Evolutionary conservation across 148 eudicot species (phyloP), one percentile per base, ranked within the genome.

Genomic region (Vaccinium darrowii): DNA sequence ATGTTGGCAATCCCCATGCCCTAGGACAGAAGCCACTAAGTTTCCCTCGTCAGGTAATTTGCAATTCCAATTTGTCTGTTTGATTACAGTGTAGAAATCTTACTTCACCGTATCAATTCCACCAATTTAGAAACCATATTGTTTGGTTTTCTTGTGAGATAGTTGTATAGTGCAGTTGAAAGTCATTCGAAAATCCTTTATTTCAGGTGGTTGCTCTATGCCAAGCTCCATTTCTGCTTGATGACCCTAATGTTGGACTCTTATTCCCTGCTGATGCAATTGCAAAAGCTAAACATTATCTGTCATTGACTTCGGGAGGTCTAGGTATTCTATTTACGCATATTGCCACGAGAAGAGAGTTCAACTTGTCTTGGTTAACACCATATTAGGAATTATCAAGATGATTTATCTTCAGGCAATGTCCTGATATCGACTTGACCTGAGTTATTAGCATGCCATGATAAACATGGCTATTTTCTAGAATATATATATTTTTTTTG

Each of bases 1-100:
- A 97, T 88, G 99, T 95, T 83, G 99, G 99, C 81, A 97, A 97
- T 82, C 99, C 99, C 91, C 98, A 97, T 92, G 99, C 99, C 25
- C 88, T 97, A 18, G 99, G 99, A 84, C 99, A 97, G 89, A 95
- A 91, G 90, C 99, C 99, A 76, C 88, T 97, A 87, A 93, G 95
- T 63, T 97, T 97, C 87, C 99, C 99, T 2, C 96, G 99, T 73
- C 99, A 97, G 98, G 99, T 97, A 86, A 27, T 8, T 52, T 82
- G 30, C 72, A 25, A 47, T 78, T 80, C 71, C 57, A 73, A 69
- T 76, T 69, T 69, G 39, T 81, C 58, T 51, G 36, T 49, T 82
- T 76, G 25, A 60, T 80, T 54, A 62, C 49, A 0, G 10, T 85
- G 39, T 84, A 13, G 63, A n/a, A 83, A 78, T 49, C 18, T 9